Conservation (phyloP, 2,329 filamentous ascomycete genomes). For the Ophiostoma montium region DNA sequence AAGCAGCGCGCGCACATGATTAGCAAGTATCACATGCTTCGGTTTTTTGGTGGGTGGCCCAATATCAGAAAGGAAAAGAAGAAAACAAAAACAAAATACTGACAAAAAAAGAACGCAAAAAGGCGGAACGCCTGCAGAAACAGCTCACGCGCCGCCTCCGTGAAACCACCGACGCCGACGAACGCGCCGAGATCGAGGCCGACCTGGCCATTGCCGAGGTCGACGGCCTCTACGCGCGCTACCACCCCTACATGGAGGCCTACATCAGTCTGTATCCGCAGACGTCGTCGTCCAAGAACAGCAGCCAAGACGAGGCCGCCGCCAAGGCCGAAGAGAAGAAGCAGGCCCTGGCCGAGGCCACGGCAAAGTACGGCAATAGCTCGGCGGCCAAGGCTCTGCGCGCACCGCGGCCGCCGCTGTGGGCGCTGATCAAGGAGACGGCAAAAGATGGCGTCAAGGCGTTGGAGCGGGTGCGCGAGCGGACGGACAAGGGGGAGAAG, state of each 20-base stretch:
- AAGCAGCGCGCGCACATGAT: constrained; percentile 58
- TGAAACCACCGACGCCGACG: constrained; percentile 34
- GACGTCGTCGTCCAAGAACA: constrained; percentile 8
- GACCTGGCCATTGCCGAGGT: constrained; percentile 57
- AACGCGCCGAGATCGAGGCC: constrained; percentile 34
- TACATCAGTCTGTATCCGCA: constrained; percentile 51
- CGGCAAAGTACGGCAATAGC: constrained; percentile 18
- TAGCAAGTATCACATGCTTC: constrained; percentile 65
- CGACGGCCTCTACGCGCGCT: constrained; percentile 61
- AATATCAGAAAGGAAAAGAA: constrained; percentile 24
- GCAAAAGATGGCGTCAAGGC: constrained; percentile 40
- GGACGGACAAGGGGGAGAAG: constrained; percentile 18
- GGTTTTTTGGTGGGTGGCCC: constrained; percentile 47
- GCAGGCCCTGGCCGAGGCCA: constrained; percentile 21
- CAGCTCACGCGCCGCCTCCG: constrained; percentile 46
- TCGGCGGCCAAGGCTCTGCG: constrained; percentile 29
- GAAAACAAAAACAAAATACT: background rate
- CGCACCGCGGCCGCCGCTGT: constrained; percentile 45
- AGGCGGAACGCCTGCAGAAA: constrained; percentile 53
- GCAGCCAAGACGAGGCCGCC: constrained; percentile 19
- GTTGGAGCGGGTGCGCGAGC: constrained; percentile 41
- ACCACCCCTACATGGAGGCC: constrained; percentile 54
- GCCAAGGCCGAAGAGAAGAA: constrained; percentile 6
- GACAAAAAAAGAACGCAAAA: constrained; percentile 41
- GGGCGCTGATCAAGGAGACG: constrained; percentile 50